A percentile compares a stretch with the other conserved stretches of the same genome.
These are phyloP conservation scores for Asterochloris erici DNA, from an alignment of 139 green algal species.

Conservation along the genomic window DNA sequence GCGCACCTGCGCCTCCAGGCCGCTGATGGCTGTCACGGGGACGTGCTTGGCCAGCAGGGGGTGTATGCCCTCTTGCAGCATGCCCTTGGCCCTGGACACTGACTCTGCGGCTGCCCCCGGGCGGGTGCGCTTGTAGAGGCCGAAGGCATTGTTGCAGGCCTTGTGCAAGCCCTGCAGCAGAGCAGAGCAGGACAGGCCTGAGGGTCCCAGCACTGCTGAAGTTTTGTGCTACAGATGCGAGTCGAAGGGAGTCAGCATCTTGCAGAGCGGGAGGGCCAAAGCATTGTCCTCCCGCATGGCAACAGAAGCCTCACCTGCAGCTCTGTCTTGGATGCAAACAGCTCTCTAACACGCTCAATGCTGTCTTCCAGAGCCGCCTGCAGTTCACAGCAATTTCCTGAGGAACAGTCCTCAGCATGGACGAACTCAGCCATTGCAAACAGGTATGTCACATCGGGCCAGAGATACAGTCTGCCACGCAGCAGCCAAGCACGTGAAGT, in stretches of 20 bases:
- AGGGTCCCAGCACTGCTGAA: too few relatives aligned
- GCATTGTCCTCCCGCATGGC: too few relatives aligned
- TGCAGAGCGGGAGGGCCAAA: too few relatives aligned
- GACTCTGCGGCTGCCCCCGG: conserved; percentile 69
- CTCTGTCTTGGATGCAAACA: neutral
- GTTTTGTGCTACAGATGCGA: too few relatives aligned
- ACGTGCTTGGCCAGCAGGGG: conserved; percentile 68
- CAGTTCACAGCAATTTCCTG: neutral
- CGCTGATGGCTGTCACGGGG: conserved; percentile 28
- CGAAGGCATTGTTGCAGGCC: conserved; percentile 72
- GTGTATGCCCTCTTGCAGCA: conserved; percentile 68
- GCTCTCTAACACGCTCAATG: conserved; percentile 9
- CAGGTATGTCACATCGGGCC: too few relatives aligned
- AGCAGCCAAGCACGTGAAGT: too few relatives aligned
- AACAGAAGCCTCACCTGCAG: too few relatives aligned
- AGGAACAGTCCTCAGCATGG: neutral
- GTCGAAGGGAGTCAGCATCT: too few relatives aligned
- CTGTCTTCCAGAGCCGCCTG: conserved; percentile 16
- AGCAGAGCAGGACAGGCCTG: neutral
- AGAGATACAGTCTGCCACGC: too few relatives aligned
- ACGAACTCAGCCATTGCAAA: too few relatives aligned
- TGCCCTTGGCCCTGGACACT: conserved; percentile 54
- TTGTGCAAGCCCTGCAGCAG: conserved; percentile 33
- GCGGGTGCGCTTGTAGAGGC: conserved; percentile 87
- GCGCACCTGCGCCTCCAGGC: conserved; percentile 41